phyloP scores from a whole-genome alignment of 306 rosid genomes.

The Glycine tomentella region DNA sequence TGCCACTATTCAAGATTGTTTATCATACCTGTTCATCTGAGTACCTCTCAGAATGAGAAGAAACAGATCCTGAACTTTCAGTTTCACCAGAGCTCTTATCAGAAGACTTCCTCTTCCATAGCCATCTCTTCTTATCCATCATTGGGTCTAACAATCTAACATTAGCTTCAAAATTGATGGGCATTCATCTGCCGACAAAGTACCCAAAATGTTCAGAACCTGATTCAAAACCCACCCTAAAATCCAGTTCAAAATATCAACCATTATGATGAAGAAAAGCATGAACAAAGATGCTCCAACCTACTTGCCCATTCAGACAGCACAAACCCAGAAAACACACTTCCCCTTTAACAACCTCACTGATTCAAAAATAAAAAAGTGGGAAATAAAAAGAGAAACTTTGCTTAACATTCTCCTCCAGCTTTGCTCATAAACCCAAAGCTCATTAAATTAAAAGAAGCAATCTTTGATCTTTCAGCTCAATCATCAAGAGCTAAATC shows the following conservation, averaged over 20 bases:
- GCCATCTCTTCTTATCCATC: constrained; percentile 87
- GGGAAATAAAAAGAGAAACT: no score
- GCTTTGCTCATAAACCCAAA: neutral
- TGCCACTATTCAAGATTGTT: neutral
- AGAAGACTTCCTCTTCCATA: constrained; percentile 83
- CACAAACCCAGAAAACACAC: no score
- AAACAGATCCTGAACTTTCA: constrained; percentile 83
- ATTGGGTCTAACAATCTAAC: constrained; percentile 46
- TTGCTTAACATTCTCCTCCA: no score
- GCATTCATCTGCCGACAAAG: constrained; percentile 49
- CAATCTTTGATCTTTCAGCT: constrained; percentile 34
- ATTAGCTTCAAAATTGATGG: constrained; percentile 47
- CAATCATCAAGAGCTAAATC: constrained; percentile 15
- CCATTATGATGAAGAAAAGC: no score
- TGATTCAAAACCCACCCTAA: no score
- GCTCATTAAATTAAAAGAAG: constrained; percentile 26
- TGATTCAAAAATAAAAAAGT: no score
- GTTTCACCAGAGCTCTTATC: constrained; percentile 80
- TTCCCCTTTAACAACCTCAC: no score
- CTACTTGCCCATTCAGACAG: no score
- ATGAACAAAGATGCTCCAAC: no score
- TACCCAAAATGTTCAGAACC: no score
- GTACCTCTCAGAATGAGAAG: constrained; percentile 79
- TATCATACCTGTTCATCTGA: constrained; percentile 81
- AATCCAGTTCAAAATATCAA: no score